Evolutionary conservation across 2,329 filamentous ascomycete genomes (phyloP).

Genomic region (Ceratocystis ficicola): DNA sequence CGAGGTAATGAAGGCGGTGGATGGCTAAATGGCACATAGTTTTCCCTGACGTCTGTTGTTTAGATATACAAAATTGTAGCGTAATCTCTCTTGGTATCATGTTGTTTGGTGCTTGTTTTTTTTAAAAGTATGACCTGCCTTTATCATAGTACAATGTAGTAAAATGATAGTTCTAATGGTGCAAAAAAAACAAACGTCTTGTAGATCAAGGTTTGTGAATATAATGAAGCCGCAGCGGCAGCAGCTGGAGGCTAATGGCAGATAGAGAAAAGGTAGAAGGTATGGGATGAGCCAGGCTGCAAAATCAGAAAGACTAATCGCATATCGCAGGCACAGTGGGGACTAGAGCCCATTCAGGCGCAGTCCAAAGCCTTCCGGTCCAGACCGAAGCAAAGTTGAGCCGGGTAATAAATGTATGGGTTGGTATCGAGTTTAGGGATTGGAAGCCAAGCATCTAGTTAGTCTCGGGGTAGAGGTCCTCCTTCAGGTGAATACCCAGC

Average conservation of each 20-base stretch:
- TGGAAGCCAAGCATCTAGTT: constrained; percentile 30
- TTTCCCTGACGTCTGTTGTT: not conserved
- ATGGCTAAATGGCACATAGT: not conserved
- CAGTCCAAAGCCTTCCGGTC: constrained; percentile 11
- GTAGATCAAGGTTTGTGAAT: constrained; percentile 10
- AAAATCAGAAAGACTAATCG: constrained; percentile 14
- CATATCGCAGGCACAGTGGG: constrained; percentile 8
- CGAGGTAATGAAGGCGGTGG: not conserved
- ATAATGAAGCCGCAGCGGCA: constrained; percentile 4
- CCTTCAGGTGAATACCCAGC: constrained; percentile 81
- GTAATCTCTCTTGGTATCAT: constrained; percentile 15
- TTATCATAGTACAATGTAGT: not conserved
- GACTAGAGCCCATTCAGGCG: not conserved
- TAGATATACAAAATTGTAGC: constrained; percentile 1
- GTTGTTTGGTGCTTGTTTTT: not conserved
- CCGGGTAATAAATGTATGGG: constrained; percentile 6
- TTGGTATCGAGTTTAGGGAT: constrained; percentile 10
- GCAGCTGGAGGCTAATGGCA: not conserved
- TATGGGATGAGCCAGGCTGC: constrained; percentile 11
- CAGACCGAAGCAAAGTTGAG: constrained; percentile 8
- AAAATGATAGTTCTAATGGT: constrained; percentile 1
- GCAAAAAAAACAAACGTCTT: constrained; percentile 4
- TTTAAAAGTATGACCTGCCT: not conserved
- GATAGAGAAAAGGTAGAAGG: not conserved
- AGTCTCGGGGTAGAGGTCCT: constrained; percentile 73